A percentile compares a stretch with the other conserved stretches of the same genome.
Evolutionary conservation across 768 basidiomycete genomes (phyloP).

Genomic region (Coprinopsis cinerea): DNA sequence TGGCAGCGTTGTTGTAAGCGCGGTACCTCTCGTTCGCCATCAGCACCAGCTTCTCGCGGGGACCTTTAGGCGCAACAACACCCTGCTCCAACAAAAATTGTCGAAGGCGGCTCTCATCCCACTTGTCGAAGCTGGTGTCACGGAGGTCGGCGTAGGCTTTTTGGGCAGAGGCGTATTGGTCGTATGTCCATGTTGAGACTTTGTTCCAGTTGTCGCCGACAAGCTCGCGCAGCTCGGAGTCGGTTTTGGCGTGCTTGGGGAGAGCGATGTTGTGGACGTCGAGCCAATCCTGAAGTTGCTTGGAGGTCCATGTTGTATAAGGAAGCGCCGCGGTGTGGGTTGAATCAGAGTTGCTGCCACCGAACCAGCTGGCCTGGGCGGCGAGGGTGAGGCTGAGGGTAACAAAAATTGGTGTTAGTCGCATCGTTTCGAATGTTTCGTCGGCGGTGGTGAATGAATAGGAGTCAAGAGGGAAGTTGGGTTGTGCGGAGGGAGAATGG

Average conservation of each 20-base stretch:
- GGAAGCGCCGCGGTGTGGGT: constrained; percentile 28
- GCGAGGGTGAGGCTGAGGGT: constrained; percentile 21
- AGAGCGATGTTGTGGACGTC: constrained; percentile 55
- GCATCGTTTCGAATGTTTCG: not conserved
- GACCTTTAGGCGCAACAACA: constrained; percentile 74
- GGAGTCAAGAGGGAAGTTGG: not conserved
- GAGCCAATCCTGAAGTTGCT: constrained; percentile 65
- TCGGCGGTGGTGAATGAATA: not conserved
- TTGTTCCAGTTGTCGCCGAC: constrained; percentile 62
- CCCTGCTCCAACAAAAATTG: constrained; percentile 85
- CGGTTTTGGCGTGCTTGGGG: constrained; percentile 38
- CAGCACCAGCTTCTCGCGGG: constrained; percentile 71
- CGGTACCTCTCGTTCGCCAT: constrained; percentile 70
- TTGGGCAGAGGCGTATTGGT: constrained; percentile 61
- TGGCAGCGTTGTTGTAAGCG: constrained; percentile 55
- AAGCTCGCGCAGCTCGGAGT: constrained; percentile 35
- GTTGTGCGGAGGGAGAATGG: not conserved
- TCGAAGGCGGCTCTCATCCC: constrained; percentile 81
- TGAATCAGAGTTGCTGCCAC: constrained; percentile 28
- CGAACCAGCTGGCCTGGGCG: constrained; percentile 50
- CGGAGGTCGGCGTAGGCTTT: constrained; percentile 53
- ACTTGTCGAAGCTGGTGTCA: constrained; percentile 63
- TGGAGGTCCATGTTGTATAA: constrained; percentile 48
- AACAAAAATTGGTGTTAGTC: constrained; percentile 7
- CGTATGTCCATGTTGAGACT: constrained; percentile 49